Conservation (phyloP, 768 basidiomycete genomes). For the Leucosporidium scottii region DNA sequence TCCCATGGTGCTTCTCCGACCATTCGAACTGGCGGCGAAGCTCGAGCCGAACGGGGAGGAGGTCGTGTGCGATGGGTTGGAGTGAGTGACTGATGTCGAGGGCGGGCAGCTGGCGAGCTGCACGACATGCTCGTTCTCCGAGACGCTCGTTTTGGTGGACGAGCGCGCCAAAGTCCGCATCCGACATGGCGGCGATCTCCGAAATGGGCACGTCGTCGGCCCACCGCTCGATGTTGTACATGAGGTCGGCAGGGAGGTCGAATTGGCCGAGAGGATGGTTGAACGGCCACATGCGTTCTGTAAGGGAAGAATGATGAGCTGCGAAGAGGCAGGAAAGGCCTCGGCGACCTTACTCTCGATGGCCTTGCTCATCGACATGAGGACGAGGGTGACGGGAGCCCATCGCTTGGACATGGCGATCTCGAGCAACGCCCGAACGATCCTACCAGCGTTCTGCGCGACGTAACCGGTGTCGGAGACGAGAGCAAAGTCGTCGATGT, state of each 20-base stretch:
- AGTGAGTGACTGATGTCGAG: constrained; percentile 59
- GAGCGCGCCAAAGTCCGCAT: constrained; percentile 65
- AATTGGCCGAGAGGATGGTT: constrained; percentile 81
- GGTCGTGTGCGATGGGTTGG: constrained; percentile 73
- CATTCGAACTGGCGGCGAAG: constrained; percentile 68
- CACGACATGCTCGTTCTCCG: constrained; percentile 66
- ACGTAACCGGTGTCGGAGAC: constrained; percentile 91
- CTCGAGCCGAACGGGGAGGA: constrained; percentile 65
- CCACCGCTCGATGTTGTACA: constrained; percentile 70
- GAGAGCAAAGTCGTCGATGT: constrained; percentile 89
- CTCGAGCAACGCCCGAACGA: constrained; percentile 86
- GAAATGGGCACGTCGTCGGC: constrained; percentile 70
- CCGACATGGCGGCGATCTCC: constrained; percentile 62
- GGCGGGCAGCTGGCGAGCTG: constrained; percentile 78
- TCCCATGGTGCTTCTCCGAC: constrained; percentile 66
- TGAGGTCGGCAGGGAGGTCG: constrained; percentile 63
- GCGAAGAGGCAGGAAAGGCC: background rate
- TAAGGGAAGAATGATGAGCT: constrained; percentile 56
- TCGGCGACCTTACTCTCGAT: constrained; percentile 34
- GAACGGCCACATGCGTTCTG: constrained; percentile 84
- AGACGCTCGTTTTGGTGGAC: constrained; percentile 80
- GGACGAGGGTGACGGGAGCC: constrained; percentile 69
- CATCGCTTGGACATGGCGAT: constrained; percentile 88
- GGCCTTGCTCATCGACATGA: constrained; percentile 79
- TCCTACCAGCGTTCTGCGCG: constrained; percentile 90